phyloP scores from a whole-genome alignment of 2,329 filamentous ascomycete genomes.

The Aotearoamyces nothofagi region DNA sequence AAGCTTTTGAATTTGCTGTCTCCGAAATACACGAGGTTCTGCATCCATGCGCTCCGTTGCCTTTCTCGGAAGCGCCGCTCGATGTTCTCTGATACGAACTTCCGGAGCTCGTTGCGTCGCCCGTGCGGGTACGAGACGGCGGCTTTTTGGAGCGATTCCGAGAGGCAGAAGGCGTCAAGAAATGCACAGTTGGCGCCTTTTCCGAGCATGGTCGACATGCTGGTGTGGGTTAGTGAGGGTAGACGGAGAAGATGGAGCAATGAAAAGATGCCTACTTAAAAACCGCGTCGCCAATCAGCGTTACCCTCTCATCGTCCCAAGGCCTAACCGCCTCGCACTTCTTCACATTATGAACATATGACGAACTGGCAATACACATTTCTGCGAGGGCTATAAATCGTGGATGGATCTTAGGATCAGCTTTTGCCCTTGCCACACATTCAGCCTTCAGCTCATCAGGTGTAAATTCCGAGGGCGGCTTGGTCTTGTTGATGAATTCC shows the following conservation, averaged over 20 bases:
- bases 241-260: not conserved
- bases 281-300: constrained; percentile 14
- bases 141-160: constrained; percentile 7
- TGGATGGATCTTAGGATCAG: constrained; percentile 8
- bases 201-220: constrained; percentile 14
- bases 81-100: constrained; percentile 11
- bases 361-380: constrained; percentile 9
- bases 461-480: constrained; percentile 8
- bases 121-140: constrained; percentile 3
- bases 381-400: constrained; percentile 10
- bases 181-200: constrained; percentile 17
- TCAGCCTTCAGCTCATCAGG: constrained; percentile 13
- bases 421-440: constrained; percentile 7
- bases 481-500: constrained; percentile 11
- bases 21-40: constrained; percentile 14
- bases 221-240: constrained; percentile 4
- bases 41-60: constrained; percentile 11
- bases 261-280: constrained; percentile 10
- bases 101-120: constrained; percentile 5
- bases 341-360: constrained; percentile 10
- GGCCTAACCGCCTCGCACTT: constrained; percentile 11
- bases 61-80: constrained; percentile 11
- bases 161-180: constrained; percentile 13
- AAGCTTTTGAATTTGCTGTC: constrained; percentile 12
- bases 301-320: constrained; percentile 12